Conservation (phyloP, 257 asterid species). For the Striga asiatica region DNA sequence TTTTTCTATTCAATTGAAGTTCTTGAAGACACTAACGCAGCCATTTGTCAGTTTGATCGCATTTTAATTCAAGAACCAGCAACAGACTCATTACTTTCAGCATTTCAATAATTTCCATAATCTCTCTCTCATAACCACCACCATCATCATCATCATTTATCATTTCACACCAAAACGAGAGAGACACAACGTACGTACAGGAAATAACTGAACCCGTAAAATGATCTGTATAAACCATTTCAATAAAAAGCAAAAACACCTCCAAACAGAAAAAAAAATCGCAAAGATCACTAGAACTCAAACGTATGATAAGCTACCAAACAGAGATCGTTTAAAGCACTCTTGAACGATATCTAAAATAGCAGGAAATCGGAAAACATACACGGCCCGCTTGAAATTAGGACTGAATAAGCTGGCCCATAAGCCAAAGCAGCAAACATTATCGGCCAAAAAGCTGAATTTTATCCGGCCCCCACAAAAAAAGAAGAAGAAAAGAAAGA, state of each 20-base stretch:
- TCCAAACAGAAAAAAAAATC: not conserved
- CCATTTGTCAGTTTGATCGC: not conserved
- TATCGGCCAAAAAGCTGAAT: not conserved
- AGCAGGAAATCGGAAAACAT: constrained; percentile 21
- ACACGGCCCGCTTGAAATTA: constrained; percentile 25
- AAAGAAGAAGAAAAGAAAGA: too few species aligned
- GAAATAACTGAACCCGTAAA: not conserved
- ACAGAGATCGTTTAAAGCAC: constrained; percentile 15
- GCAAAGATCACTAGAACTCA: not conserved
- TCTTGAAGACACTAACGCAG: not conserved
- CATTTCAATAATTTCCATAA: too few species aligned
- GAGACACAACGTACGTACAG: too few species aligned
- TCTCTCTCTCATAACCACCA: too few species aligned
- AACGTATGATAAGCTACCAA: not conserved
- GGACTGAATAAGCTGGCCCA: constrained; percentile 19
- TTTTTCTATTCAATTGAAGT: not conserved
- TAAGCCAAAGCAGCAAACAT: constrained; percentile 18
- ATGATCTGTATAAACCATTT: constrained; percentile 11
- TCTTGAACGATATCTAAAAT: constrained; percentile 15
- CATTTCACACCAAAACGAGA: not conserved
- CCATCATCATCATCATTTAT: not conserved
- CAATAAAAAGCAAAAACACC: not conserved
- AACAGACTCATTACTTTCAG: too few species aligned
- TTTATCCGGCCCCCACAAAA: too few species aligned
- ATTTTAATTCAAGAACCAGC: too few species aligned